phyloP scores from a whole-genome alignment of 768 basidiomycete genomes.

The Pleurotus ostreatus region DNA sequence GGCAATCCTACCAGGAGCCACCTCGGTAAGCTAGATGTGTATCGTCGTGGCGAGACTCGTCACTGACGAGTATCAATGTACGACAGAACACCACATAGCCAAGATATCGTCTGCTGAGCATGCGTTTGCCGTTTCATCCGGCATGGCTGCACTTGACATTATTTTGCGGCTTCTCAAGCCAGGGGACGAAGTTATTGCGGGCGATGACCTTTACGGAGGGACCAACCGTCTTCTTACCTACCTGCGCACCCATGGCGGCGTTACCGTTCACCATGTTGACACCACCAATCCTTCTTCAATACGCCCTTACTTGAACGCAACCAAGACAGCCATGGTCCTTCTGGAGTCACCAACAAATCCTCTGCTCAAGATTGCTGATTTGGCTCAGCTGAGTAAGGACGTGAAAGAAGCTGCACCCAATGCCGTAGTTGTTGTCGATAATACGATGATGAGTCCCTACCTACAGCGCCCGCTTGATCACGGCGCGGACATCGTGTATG shows the following conservation, averaged over 20 bases:
- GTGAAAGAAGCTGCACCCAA: slow-evolving; percentile 81
- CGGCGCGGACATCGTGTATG: slow-evolving; percentile 96
- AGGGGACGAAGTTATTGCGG: slow-evolving; percentile 92
- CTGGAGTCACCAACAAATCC: slow-evolving; percentile 98
- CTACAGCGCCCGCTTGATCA: slow-evolving; percentile 92
- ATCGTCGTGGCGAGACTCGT: not conserved
- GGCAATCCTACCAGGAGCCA: slow-evolving; percentile 97
- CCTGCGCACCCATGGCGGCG: slow-evolving; percentile 81
- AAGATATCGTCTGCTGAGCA: slow-evolving; percentile 92
- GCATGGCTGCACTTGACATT: slow-evolving; percentile 96
- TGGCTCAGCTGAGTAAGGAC: slow-evolving; percentile 76
- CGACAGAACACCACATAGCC: slow-evolving; percentile 89
- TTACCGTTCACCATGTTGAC: slow-evolving; percentile 90
- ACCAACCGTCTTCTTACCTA: slow-evolving; percentile 94
- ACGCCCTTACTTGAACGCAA: slow-evolving; percentile 57
- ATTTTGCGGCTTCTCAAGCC: slow-evolving; percentile 93
- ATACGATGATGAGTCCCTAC: slow-evolving; percentile 99
- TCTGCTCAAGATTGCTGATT: slow-evolving; percentile 89
- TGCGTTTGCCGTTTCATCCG: slow-evolving; percentile 91
- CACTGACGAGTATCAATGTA: not conserved
- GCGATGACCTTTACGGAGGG: slow-evolving; percentile 96
- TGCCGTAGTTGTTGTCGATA: slow-evolving; percentile 88
- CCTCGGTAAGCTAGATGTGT: slow-evolving; percentile 55
- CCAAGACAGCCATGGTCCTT: slow-evolving; percentile 90
- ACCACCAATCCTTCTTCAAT: slow-evolving; percentile 74